Percentiles rank a stretch among this genome's conserved stretches.
These are phyloP conservation scores for Polychytrium aggregatum DNA, from an alignment of 192 early-diverging fungal genomes.

Conservation along the genomic window DNA sequence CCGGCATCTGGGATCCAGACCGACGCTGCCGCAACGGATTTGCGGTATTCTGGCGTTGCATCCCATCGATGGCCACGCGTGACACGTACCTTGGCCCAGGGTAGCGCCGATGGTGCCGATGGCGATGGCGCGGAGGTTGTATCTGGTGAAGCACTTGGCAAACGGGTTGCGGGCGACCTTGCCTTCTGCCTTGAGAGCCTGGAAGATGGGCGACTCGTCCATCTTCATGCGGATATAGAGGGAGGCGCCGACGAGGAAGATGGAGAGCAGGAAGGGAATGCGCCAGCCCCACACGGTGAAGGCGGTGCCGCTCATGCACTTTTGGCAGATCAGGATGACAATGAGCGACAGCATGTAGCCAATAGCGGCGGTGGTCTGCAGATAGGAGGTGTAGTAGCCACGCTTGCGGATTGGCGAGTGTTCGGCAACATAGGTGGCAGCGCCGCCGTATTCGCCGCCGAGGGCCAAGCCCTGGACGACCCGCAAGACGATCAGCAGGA, in stretches of 20 bases:
- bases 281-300: conserved; percentile 19
- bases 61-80: conserved; percentile 5
- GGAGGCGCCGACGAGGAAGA: conserved; percentile 9
- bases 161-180: conserved; percentile 5
- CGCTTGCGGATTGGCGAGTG: conserved; percentile 6
- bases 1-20: too few relatives aligned
- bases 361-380: conserved; percentile 13
- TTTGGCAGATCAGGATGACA: conserved; percentile 10
- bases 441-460: conserved; percentile 23
- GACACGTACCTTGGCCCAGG: conserved; percentile 13
- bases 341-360: conserved; percentile 10
- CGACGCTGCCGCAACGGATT: too few relatives aligned
- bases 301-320: not conserved
- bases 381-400: conserved; percentile 11
- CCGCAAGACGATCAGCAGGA: conserved; percentile 12
- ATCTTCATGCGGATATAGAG: conserved; percentile 16
- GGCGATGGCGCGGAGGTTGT: conserved; percentile 6
- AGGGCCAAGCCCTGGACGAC: conserved; percentile 17
- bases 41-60: too few relatives aligned
- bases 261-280: conserved; percentile 18
- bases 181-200: conserved; percentile 9
- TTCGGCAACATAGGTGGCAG: conserved; percentile 17
- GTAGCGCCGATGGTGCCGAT: conserved; percentile 8
- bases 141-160: not conserved
- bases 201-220: conserved; percentile 12